Base-by-base conservation (phyloP, 768 basidiomycete species). In the Podaxis mareebaensis region DNA sequence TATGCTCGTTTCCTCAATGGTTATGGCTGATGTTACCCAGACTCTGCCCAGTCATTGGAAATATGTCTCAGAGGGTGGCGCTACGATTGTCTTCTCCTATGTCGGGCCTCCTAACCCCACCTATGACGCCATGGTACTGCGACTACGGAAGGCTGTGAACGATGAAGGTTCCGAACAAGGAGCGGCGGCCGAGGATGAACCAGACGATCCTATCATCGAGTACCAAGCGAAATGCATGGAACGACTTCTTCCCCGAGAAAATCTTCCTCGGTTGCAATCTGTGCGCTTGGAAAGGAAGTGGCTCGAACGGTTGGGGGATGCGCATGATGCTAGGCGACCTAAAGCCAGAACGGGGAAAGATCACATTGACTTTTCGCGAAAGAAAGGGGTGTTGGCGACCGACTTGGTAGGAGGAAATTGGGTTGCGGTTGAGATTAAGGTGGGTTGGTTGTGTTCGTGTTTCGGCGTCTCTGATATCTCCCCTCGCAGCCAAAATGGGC, bases 61-160 rank as follows among this genome's bases (percentile, higher is more conserved):
- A 65, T 99, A 98, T 71, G 77, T 94, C 22, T 89, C 93, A 0
- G 96, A 98, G 78, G 96, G 96, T n/a, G 93, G 92, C 20, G 91
- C 93, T 20, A 91, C 93, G 5, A 85, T 94, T 67, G 93, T 98
- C 15, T 93, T 95, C 74, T 86, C 91, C 7, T 96, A 96, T 71
- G 67, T 70, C 10, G 93, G 95, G 0, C 79, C 83, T 20, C 54
- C 71, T 6, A 73, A 84, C 66, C 73, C 82, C 2, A 62, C 72
- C 7, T 90, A 89, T 71, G 74, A 81, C 56, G 85, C 85, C 10
- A 92, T 78, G 44, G 90, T 92, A 1, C 79, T 99, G 26, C 85
- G 96, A 10, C 77, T 98, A 60, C 83, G 90, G 60, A 98, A 99
- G 73, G 67, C 73, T 3, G 38, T 69, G 24, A 36, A 53, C 64